phyloP scores from a whole-genome alignment of 805 yeast genomes.

The Candida odintsovae region DNA sequence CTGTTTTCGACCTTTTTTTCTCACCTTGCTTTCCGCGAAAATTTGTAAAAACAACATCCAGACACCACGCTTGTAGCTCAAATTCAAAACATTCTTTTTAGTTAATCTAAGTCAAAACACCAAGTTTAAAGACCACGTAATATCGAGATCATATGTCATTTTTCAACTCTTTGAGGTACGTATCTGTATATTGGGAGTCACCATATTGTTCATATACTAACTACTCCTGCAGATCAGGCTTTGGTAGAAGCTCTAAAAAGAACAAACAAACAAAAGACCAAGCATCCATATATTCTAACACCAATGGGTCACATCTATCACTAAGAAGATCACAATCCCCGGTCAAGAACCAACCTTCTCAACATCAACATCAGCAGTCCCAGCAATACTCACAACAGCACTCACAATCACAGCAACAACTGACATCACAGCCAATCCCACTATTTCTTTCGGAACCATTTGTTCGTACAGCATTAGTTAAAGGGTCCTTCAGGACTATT shows the following conservation, averaged over 20 bases:
- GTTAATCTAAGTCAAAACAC: background rate
- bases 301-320: constrained; percentile 42
- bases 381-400: constrained; percentile 1
- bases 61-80: background rate
- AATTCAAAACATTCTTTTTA: background rate
- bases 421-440: constrained; percentile 18
- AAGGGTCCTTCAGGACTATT: constrained; percentile 93
- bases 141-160: constrained; percentile 30
- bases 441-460: constrained; percentile 88
- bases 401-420: constrained; percentile 11
- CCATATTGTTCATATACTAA: background rate
- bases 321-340: constrained; percentile 43
- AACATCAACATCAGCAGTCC: constrained; percentile 17
- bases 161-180: constrained; percentile 29
- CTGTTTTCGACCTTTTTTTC: background rate
- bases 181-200: background rate
- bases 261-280: constrained; percentile 32
- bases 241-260: constrained; percentile 51
- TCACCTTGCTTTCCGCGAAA: no score
- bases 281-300: constrained; percentile 30
- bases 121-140: background rate
- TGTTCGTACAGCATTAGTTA: constrained; percentile 88
- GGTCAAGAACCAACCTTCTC: constrained; percentile 18
- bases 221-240: constrained; percentile 35
- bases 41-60: no score